Conservation (phyloP, 176 grass and related monocot species). For the Thinopyrum elongatum region DNA sequence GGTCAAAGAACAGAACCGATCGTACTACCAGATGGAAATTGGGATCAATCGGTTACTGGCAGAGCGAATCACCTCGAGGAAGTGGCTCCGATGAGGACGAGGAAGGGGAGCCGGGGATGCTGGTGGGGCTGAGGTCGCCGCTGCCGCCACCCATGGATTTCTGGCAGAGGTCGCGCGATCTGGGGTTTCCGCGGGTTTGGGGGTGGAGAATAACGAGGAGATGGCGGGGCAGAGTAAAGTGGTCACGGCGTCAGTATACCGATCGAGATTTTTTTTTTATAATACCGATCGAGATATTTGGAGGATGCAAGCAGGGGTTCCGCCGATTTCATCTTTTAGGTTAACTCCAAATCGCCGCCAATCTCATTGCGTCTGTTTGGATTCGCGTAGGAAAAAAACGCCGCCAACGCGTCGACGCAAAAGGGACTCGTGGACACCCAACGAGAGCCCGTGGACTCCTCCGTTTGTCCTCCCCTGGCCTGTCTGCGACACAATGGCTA, state of each 20-base stretch:
- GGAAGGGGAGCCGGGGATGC: conserved; percentile 30
- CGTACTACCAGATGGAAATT: neutral
- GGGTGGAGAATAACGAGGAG: neutral
- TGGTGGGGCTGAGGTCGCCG: conserved; percentile 8
- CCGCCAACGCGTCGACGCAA: too few species aligned
- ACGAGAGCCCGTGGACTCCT: too few species aligned
- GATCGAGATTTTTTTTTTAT: too few species aligned
- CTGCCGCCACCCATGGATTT: conserved; percentile 46
- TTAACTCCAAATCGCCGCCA: too few species aligned
- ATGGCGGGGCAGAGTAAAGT: neutral
- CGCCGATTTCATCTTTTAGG: too few species aligned
- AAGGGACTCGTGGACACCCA: too few species aligned
- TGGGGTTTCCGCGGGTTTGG: neutral
- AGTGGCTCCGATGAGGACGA: conserved; percentile 33
- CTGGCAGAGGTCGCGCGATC: neutral
- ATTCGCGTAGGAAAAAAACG: too few species aligned
- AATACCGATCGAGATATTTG: too few species aligned
- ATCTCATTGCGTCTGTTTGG: too few species aligned
- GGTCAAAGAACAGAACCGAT: conserved; percentile 8
- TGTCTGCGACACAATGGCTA: too few species aligned
- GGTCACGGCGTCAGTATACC: neutral
- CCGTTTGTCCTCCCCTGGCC: too few species aligned
- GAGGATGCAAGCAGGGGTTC: too few species aligned
- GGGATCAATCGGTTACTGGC: neutral
- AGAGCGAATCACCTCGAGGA: conserved; percentile 16